Conservation (phyloP, 2,329 filamentous ascomycete species). For the Pochonia chlamydosporia region DNA sequence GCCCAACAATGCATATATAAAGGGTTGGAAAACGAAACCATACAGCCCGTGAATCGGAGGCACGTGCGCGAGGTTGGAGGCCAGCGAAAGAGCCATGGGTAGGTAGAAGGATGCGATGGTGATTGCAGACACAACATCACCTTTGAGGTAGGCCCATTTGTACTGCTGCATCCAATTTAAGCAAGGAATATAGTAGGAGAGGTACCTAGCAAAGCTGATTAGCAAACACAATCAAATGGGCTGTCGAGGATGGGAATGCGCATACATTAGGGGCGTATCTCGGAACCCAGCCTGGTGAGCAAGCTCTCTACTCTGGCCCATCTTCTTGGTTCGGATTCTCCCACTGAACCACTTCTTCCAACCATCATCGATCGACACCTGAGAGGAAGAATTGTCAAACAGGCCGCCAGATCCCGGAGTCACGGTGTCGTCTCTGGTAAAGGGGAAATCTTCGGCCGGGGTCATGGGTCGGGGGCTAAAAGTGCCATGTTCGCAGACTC, state of each 20-base stretch:
- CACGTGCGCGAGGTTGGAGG: constrained; percentile 86
- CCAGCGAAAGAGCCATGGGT: constrained; percentile 91
- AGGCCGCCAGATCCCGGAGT: constrained; percentile 24
- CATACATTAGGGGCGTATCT: constrained; percentile 68
- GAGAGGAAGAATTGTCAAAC: constrained; percentile 33
- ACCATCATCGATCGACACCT: constrained; percentile 32
- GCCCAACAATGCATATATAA: constrained; percentile 86
- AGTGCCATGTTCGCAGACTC: constrained; percentile 64
- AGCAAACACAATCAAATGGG: constrained; percentile 4
- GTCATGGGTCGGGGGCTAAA: constrained; percentile 64
- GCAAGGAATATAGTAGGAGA: constrained; percentile 89
- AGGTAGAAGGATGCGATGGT: constrained; percentile 99
- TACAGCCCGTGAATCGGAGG: constrained; percentile 93
- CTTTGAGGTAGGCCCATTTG: constrained; percentile 70
- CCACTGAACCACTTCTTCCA: constrained; percentile 45
- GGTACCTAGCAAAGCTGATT: constrained; percentile 53
- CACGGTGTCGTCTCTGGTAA: constrained; percentile 25
- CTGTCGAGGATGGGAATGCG: constrained; percentile 9
- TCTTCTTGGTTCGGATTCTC: constrained; percentile 57
- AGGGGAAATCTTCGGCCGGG: constrained; percentile 29
- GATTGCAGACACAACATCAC: constrained; percentile 80
- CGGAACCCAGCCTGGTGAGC: constrained; percentile 69
- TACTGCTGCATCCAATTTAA: constrained; percentile 90
- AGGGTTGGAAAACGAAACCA: constrained; percentile 84
- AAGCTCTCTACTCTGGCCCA: constrained; percentile 66